phyloP scores from a whole-genome alignment of 305 asterid species.

The Rubia balearica region DNA sequence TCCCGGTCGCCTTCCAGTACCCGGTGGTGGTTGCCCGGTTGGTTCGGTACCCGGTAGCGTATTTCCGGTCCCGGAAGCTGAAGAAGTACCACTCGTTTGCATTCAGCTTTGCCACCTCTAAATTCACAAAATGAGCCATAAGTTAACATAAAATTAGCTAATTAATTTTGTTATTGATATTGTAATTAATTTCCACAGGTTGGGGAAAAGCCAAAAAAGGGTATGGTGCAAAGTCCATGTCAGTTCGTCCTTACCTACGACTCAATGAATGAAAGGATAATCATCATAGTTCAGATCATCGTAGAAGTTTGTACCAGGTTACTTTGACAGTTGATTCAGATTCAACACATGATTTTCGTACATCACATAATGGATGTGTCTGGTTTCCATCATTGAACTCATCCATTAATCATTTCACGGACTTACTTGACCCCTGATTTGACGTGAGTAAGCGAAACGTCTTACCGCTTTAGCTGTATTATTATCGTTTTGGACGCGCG shows the following conservation, averaged over 20 bases:
- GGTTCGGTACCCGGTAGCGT: slow-evolving; percentile 72
- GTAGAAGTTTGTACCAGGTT: neutral
- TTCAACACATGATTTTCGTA: neutral
- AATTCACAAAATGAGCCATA: neutral
- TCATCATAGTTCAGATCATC: neutral
- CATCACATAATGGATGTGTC: neutral
- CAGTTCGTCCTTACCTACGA: slow-evolving; percentile 8
- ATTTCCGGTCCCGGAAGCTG: slow-evolving; percentile 80
- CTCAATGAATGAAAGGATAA: neutral
- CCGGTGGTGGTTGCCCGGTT: slow-evolving; percentile 78
- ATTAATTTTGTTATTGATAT: neutral
- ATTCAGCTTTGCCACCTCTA: slow-evolving; percentile 80
- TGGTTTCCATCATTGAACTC: neutral
- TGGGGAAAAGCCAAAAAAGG: slow-evolving; percentile 2
- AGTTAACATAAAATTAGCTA: neutral
- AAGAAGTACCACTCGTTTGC: slow-evolving; percentile 91
- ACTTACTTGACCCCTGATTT: neutral
- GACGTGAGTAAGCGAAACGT: neutral
- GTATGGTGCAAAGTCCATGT: slow-evolving; percentile 11
- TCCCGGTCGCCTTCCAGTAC: slow-evolving; percentile 92
- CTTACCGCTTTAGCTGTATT: neutral
- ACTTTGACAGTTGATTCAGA: neutral
- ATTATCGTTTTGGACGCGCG: neutral
- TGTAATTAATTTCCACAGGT: neutral
- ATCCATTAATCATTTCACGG: neutral